phyloP scores from a whole-genome alignment of 192 early-diverging fungal species.

The Geranomyces michiganensis region DNA sequence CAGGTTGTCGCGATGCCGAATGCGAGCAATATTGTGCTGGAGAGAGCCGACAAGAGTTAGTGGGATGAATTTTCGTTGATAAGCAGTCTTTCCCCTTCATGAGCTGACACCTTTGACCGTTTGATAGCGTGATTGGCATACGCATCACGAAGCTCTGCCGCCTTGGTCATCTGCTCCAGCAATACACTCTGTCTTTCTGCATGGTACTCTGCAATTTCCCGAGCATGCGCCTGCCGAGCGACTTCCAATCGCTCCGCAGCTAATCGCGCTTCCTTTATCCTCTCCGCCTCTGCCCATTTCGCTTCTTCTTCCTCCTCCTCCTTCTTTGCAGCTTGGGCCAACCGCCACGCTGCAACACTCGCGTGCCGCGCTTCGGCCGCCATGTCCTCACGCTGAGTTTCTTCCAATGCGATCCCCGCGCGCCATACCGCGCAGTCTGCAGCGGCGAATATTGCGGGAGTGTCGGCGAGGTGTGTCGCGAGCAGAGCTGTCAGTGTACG shows the following conservation, averaged over 20 bases:
- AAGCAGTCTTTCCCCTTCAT: not conserved
- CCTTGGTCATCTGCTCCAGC: not conserved
- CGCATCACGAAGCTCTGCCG: not conserved
- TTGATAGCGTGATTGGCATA: not conserved
- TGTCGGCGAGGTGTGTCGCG: not conserved
- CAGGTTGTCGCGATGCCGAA: not conserved
- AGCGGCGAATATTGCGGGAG: not conserved
- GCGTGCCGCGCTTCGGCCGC: not conserved
- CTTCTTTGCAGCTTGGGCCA: not conserved
- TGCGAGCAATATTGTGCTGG: slow-evolving; percentile 3
- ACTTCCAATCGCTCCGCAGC: not conserved
- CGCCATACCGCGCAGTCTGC: not conserved
- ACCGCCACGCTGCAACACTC: not conserved
- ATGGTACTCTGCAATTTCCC: not conserved
- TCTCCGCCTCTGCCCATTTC: not conserved
- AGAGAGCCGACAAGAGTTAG: no score
- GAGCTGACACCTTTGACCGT: not conserved
- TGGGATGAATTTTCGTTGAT: no score
- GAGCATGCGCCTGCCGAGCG: not conserved
- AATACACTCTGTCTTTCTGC: not conserved
- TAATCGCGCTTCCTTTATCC: not conserved
- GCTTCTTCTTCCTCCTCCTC: not conserved
- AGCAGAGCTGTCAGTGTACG: not conserved
- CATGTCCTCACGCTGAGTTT: not conserved
- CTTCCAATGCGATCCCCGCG: not conserved